Conservation (phyloP, 208 protist genomes). For the Leishmania braziliensis region DNA sequence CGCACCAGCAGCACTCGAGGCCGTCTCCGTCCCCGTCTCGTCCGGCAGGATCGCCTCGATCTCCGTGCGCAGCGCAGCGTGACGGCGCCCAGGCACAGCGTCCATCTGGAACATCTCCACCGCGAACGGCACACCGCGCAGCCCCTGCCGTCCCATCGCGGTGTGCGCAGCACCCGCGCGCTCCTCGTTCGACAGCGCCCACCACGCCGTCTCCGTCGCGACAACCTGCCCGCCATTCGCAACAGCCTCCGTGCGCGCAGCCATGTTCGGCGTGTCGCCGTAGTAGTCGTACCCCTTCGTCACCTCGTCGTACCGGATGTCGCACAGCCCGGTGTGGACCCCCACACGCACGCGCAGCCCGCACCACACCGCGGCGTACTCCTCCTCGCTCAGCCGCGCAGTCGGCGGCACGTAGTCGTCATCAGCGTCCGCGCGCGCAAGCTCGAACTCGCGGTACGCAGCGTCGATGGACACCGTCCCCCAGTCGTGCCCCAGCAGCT, state of each 20-base stretch:
- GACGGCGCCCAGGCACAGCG: slow-evolving; percentile 42
- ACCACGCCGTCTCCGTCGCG: slow-evolving; percentile 46
- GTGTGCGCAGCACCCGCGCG: slow-evolving; percentile 28
- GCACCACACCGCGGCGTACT: slow-evolving; percentile 41
- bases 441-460: slow-evolving; percentile 53
- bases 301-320: slow-evolving; percentile 61
- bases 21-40: slow-evolving; percentile 18
- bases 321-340: slow-evolving; percentile 63
- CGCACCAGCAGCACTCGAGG: slow-evolving; percentile 17
- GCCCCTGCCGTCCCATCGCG: slow-evolving; percentile 36
- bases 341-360: slow-evolving; percentile 62
- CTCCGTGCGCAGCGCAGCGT: slow-evolving; percentile 52
- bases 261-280: slow-evolving; percentile 62
- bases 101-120: slow-evolving; percentile 72
- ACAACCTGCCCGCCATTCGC: slow-evolving; percentile 82
- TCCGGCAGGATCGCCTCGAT: slow-evolving; percentile 41
- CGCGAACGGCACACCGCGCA: slow-evolving; percentile 58
- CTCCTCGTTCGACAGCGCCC: slow-evolving; percentile 36
- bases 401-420: slow-evolving; percentile 30
- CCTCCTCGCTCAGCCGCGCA: slow-evolving; percentile 35
- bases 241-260: slow-evolving; percentile 75
- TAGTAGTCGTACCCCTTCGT: slow-evolving; percentile 57
- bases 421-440: slow-evolving; percentile 21
- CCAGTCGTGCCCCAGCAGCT: slow-evolving; percentile 63
- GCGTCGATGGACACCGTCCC: slow-evolving; percentile 42